phyloP scores from a whole-genome alignment of 306 rosid species.

The Prunus mongolica region DNA sequence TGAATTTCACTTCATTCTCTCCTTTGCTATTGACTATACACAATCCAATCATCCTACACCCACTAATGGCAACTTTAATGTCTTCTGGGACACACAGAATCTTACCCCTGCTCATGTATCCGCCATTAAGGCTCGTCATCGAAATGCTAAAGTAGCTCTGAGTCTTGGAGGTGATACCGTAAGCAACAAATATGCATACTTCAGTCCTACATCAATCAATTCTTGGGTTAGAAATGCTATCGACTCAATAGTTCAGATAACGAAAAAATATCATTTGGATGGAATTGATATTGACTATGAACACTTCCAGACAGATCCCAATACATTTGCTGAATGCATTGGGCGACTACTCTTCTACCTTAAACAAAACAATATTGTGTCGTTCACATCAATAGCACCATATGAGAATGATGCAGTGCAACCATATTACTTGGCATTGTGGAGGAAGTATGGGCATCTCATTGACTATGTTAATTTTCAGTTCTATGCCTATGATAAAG shows the following conservation, averaged over 20 bases:
- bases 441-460: slow-evolving; percentile 21
- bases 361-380: slow-evolving; percentile 14
- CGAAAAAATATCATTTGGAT: slow-evolving; percentile 7
- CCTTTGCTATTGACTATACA: slow-evolving; percentile 28
- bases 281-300: slow-evolving; percentile 36
- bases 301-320: slow-evolving; percentile 28
- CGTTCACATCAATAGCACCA: slow-evolving; percentile 32
- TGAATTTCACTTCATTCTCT: slow-evolving; percentile 28
- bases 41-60: slow-evolving; percentile 12
- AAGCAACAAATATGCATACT: background rate
- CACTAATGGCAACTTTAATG: slow-evolving; percentile 29
- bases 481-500: slow-evolving; percentile 26
- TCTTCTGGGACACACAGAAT: slow-evolving; percentile 30
- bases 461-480: slow-evolving; percentile 27
- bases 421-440: slow-evolving; percentile 27
- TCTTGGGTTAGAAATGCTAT: slow-evolving; percentile 34
- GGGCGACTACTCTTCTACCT: slow-evolving; percentile 19
- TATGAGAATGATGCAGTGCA: slow-evolving; percentile 17
- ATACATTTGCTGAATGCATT: slow-evolving; percentile 26
- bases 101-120: slow-evolving; percentile 29
- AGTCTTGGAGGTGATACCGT: slow-evolving; percentile 33
- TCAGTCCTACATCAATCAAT: slow-evolving; percentile 9
- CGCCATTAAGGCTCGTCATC: slow-evolving; percentile 15
- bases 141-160: slow-evolving; percentile 30
- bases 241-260: slow-evolving; percentile 8